phyloP scores from a whole-genome alignment of 73 alveolate genomes.

The Symbiodinium pilosum region DNA sequence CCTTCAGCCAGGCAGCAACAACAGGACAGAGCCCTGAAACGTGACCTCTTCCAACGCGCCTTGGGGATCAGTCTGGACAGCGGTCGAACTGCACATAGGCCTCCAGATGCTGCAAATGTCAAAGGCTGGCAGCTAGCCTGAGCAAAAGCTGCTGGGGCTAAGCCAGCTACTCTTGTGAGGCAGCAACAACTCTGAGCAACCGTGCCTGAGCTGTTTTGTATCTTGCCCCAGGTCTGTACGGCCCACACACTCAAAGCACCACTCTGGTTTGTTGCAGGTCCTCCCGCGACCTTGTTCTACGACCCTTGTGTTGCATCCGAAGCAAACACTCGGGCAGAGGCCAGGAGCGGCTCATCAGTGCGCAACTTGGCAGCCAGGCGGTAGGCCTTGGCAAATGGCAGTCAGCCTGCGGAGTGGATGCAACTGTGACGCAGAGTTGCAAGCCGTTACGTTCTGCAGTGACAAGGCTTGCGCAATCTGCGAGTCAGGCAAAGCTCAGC shows the following conservation, averaged over 20 bases:
- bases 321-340: too few relatives aligned
- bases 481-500: neutral
- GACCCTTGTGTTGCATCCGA: too few relatives aligned
- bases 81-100: neutral
- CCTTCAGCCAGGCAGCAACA: neutral
- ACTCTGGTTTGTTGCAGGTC: too few relatives aligned
- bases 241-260: too few relatives aligned
- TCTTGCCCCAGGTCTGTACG: too few relatives aligned
- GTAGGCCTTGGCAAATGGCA: neutral
- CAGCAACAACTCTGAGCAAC: neutral
- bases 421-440: neutral
- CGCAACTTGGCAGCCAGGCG: neutral
- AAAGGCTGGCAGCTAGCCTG: too few relatives aligned
- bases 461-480: conserved; percentile 43
- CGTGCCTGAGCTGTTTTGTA: neutral
- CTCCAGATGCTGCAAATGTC: neutral
- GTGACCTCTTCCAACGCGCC: neutral
- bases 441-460: neutral
- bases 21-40: neutral
- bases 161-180: neutral
- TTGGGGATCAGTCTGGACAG: neutral
- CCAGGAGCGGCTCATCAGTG: conserved; percentile 25
- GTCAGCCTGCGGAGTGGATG: neutral
- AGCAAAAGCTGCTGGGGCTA: neutral
- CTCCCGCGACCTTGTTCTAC: too few relatives aligned